Conservation (phyloP, 1,284 basidiomycete genomes). For the Melampsora americana region DNA sequence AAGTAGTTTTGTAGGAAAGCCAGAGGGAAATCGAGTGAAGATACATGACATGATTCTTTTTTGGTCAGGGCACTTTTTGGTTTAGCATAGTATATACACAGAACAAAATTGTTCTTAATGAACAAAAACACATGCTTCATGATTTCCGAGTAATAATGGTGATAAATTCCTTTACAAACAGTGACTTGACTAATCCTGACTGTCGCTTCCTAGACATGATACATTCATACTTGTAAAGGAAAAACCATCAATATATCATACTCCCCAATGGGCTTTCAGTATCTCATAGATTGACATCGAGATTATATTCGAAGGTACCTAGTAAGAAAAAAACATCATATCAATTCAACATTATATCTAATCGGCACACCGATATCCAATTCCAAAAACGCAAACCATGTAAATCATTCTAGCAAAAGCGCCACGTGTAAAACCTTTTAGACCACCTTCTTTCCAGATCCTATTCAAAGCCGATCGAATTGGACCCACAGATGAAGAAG, state of each 20-base stretch:
- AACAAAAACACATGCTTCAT: too few species aligned
- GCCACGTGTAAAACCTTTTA: neutral
- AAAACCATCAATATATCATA: neutral
- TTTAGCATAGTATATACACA: too few species aligned
- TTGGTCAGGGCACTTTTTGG: too few species aligned
- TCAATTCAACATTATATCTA: neutral
- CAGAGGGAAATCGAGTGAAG: too few species aligned
- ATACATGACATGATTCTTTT: too few species aligned
- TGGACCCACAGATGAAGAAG: neutral
- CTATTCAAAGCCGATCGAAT: conserved; percentile 2
- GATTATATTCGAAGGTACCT: conserved; percentile 1
- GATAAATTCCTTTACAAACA: too few species aligned
- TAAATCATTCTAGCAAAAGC: conserved; percentile 4
- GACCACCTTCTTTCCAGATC: conserved; percentile 2
- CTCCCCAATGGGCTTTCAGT: conserved; percentile 2
- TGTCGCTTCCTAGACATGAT: too few species aligned
- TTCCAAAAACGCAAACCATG: neutral
- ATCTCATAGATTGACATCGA: neutral
- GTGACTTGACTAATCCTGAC: too few species aligned
- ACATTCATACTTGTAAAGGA: neutral
- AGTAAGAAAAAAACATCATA: neutral
- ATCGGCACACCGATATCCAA: neutral
- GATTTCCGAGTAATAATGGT: too few species aligned
- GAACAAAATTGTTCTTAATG: too few species aligned
- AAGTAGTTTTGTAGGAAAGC: too few species aligned